Percentiles rank a stretch among this genome's conserved stretches.
Conservation (phyloP, 805 yeast genomes). For the Ogataea saltuana region DNA sequence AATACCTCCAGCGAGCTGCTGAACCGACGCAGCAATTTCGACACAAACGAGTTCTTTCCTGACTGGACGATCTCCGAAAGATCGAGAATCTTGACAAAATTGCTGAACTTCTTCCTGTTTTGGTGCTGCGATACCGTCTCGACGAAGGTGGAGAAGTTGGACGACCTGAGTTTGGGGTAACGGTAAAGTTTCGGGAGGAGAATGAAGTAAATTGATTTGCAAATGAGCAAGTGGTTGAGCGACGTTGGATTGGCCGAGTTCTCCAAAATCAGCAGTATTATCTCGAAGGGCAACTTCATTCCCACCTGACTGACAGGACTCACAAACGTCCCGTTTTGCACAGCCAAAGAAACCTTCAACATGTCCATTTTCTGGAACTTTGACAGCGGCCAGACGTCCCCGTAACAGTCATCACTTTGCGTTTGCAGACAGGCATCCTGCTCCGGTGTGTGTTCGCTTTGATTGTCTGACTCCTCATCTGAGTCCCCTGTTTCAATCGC, state of each 20-base stretch:
- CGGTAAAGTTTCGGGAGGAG: conserved; percentile 67
- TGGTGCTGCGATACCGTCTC: conserved; percentile 51
- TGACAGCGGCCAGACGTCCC: conserved; percentile 48
- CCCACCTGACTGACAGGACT: conserved; percentile 25
- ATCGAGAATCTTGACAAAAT: conserved; percentile 65
- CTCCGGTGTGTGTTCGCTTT: too few species aligned
- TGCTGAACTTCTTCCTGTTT: conserved; percentile 53
- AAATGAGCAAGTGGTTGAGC: conserved; percentile 58
- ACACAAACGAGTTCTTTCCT: conserved; percentile 89
- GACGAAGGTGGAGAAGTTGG: conserved; percentile 72
- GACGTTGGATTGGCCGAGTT: conserved; percentile 37
- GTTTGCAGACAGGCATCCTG: too few species aligned
- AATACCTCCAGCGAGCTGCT: conserved; percentile 63
- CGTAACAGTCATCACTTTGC: conserved; percentile 28
- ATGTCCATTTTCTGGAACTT: conserved; percentile 54
- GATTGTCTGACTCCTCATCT: conserved; percentile 35
- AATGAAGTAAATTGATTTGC: conserved; percentile 57
- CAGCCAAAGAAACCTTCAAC: conserved; percentile 33
- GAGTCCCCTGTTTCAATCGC: conserved; percentile 29
- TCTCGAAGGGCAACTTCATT: conserved; percentile 49
- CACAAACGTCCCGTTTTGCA: conserved; percentile 30
- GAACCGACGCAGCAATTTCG: conserved; percentile 78
- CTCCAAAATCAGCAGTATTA: conserved; percentile 43
- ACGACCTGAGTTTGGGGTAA: conserved; percentile 61
- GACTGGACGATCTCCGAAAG: conserved; percentile 80